Evolutionary conservation across 2,329 filamentous ascomycete genomes (phyloP).

Genomic region (Metarhizium album): DNA sequence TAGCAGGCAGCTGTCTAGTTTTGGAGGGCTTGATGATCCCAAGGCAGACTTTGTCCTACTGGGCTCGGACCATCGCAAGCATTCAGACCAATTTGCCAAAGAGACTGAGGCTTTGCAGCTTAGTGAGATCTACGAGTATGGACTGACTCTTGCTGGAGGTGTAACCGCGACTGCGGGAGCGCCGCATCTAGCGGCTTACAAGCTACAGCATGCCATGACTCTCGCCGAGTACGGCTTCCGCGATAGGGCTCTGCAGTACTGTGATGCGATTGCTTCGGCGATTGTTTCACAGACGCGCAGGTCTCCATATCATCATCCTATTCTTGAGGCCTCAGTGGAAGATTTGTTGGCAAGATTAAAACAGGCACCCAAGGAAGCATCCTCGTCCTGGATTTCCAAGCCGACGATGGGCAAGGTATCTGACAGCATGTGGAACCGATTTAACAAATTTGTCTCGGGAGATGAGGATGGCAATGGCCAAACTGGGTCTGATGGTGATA

Average conservation of each 20-base stretch:
- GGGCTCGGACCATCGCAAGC: constrained; percentile 68
- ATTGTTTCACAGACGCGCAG: constrained; percentile 73
- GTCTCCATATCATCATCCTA: constrained; percentile 75
- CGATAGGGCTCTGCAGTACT: constrained; percentile 81
- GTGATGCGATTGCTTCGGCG: constrained; percentile 66
- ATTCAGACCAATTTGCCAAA: constrained; percentile 60
- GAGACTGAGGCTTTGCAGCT: constrained; percentile 82
- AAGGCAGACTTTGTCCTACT: constrained; percentile 71
- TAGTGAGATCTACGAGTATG: constrained; percentile 95
- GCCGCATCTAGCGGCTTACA: constrained; percentile 83
- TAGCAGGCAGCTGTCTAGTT: constrained; percentile 56
- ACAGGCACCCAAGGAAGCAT: constrained; percentile 72
- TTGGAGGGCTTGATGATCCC: constrained; percentile 76
- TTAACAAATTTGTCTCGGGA: constrained; percentile 93
- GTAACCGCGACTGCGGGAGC: constrained; percentile 42
- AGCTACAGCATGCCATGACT: constrained; percentile 74
- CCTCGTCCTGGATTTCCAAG: constrained; percentile 84
- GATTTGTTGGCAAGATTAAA: constrained; percentile 76
- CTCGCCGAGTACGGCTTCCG: constrained; percentile 76
- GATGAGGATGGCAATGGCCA: constrained; percentile 78
- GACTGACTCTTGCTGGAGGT: constrained; percentile 57
- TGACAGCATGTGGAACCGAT: constrained; percentile 78
- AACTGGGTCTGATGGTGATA: constrained; percentile 47
- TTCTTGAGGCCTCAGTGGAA: constrained; percentile 66
- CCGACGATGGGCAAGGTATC: constrained; percentile 95